These are phyloP conservation scores for Diplodia intermedia DNA, from an alignment of 2,329 filamentous ascomycete genomes.

Conservation along the genomic window DNA sequence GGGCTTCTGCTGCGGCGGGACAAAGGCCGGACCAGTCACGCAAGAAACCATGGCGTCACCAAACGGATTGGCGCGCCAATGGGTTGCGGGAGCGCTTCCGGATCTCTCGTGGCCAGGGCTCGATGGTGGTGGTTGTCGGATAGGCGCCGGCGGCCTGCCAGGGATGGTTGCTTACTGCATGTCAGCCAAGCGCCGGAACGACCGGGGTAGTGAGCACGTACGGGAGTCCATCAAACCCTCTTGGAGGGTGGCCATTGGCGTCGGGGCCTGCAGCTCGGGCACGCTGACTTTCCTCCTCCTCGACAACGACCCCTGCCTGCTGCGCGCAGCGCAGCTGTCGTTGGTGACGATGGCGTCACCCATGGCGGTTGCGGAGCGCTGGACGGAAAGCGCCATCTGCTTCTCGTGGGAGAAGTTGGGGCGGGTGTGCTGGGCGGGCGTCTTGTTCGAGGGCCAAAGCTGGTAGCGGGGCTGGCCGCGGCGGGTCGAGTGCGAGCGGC, in stretches of 20 bases:
- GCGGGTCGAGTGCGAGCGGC: constrained; percentile 22
- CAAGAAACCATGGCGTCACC: constrained; percentile 50
- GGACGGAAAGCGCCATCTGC: constrained; percentile 46
- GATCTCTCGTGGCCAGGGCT: constrained; percentile 48
- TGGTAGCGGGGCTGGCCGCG: constrained; percentile 42
- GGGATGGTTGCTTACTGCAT: constrained; percentile 48
- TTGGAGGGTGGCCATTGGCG: constrained; percentile 48
- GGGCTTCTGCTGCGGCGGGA: constrained; percentile 33
- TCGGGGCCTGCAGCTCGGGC: constrained; percentile 46
- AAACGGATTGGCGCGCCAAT: constrained; percentile 49
- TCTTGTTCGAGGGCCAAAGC: constrained; percentile 43
- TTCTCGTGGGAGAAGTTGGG: constrained; percentile 39
- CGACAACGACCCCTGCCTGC: constrained; percentile 45
- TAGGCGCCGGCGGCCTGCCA: constrained; percentile 45
- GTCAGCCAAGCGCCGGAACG: constrained; percentile 22
- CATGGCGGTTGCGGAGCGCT: constrained; percentile 49
- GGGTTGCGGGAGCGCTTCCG: constrained; percentile 42
- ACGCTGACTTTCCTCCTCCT: constrained; percentile 51
- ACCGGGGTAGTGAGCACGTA: constrained; percentile 38
- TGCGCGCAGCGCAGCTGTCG: constrained; percentile 47
- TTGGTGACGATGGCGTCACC: constrained; percentile 48
- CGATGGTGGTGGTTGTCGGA: constrained; percentile 39
- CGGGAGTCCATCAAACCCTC: constrained; percentile 50
- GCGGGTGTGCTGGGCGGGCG: constrained; percentile 10
- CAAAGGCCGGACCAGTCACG: constrained; percentile 46